phyloP scores from a whole-genome alignment of 257 asterid species.

The Nicotiana benthamiana region DNA sequence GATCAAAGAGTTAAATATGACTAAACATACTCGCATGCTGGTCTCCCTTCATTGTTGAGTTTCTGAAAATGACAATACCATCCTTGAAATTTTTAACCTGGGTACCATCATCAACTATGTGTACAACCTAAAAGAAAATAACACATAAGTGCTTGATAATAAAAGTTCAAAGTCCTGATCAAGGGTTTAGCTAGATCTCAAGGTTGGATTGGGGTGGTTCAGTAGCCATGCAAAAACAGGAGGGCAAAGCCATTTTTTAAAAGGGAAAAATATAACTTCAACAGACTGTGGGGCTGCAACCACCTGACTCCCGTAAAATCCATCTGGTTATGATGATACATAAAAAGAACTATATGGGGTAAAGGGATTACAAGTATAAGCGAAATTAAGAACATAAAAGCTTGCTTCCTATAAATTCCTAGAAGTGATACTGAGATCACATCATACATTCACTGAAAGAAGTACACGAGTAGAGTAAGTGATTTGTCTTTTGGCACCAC shows the following conservation, averaged over 20 bases:
- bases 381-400: neutral
- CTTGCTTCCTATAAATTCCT: neutral
- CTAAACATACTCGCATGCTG: conserved; percentile 27
- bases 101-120: conserved; percentile 40
- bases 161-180: neutral
- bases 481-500: neutral
- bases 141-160: conserved; percentile 3
- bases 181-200: neutral
- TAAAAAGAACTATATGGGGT: neutral
- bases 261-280: neutral
- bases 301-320: neutral
- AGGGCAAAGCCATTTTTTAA: neutral
- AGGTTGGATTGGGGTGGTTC: neutral
- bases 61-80: conserved; percentile 38
- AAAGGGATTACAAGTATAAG: neutral
- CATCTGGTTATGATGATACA: neutral
- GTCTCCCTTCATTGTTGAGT: conserved; percentile 30
- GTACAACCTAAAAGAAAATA: conserved; percentile 42
- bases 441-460: neutral
- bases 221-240: neutral
- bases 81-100: conserved; percentile 25
- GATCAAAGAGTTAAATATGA: conserved; percentile 1
- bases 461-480: neutral
- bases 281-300: neutral
- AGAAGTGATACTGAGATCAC: neutral